Conservation (phyloP, 768 basidiomycete species). For the Amanita brunnescens region DNA sequence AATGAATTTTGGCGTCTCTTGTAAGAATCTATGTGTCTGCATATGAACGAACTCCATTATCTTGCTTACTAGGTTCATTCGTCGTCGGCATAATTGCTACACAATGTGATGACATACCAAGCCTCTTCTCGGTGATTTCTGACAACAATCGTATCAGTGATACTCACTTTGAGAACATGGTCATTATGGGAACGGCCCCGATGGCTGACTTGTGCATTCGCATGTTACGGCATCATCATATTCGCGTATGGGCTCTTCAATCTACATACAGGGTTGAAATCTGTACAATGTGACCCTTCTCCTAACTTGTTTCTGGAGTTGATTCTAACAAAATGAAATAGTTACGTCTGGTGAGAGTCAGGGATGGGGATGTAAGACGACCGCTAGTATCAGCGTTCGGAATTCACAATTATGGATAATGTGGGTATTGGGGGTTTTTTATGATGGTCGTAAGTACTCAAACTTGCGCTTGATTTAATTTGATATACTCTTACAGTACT, state of each 20-base stretch:
- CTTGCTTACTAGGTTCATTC: neutral
- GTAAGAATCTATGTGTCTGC: neutral
- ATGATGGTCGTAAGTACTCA: slow-evolving; percentile 1
- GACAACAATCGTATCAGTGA: neutral
- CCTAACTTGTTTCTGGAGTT: neutral
- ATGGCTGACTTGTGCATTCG: neutral
- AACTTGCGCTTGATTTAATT: neutral
- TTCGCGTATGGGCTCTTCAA: neutral
- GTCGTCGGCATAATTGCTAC: neutral
- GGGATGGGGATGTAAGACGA: neutral
- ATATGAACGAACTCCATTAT: neutral
- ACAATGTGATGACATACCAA: neutral
- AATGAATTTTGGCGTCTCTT: neutral
- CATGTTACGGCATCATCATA: neutral
- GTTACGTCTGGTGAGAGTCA: neutral
- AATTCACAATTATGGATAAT: neutral
- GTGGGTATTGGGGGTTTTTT: neutral
- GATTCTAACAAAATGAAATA: neutral
- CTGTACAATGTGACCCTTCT: neutral
- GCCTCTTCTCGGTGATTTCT: neutral
- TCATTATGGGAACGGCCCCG: neutral
- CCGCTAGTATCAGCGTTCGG: neutral
- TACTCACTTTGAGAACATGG: slow-evolving; percentile 4
- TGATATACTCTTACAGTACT: neutral
- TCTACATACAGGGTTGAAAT: neutral